Percentiles rank a stretch among this genome's conserved stretches.
phyloP scores from a whole-genome alignment of 1,284 basidiomycete genomes.

The Naganishia albida region DNA sequence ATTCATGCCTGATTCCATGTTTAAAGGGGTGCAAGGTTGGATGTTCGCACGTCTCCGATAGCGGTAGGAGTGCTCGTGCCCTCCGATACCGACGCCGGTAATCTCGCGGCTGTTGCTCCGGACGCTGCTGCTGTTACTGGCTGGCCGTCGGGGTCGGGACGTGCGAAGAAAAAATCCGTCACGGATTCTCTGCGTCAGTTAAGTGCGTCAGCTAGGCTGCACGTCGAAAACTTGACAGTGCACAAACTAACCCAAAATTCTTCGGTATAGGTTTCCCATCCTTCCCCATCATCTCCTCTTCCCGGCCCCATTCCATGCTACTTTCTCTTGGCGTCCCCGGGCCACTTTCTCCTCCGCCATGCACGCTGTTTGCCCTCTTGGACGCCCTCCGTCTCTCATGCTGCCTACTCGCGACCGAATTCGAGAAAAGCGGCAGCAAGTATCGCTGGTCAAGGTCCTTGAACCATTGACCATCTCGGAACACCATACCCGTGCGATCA shows the following conservation, averaged over 20 bases:
- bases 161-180: conserved; percentile 47
- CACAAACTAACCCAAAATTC: conserved; percentile 49
- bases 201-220: background rate
- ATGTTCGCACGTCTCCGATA: conserved; percentile 24
- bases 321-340: conserved; percentile 27
- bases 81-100: conserved; percentile 19
- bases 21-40: conserved; percentile 9
- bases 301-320: conserved; percentile 40
- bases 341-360: conserved; percentile 37
- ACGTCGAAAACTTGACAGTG: background rate
- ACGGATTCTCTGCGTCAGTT: conserved; percentile 40
- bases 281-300: conserved; percentile 39
- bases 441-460: conserved; percentile 92
- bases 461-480: conserved; percentile 82
- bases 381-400: conserved; percentile 77
- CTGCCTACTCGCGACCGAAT: conserved; percentile 82
- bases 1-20: conserved; percentile 1
- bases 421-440: conserved; percentile 89
- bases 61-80: conserved; percentile 13
- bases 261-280: conserved; percentile 46
- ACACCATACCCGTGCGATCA: conserved; percentile 51
- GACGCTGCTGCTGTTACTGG: conserved; percentile 48
- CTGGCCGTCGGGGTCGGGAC: conserved; percentile 34
- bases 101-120: conserved; percentile 39
- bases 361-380: conserved; percentile 37